Percentiles rank a stretch among this genome's conserved stretches.
Conservation (phyloP, 208 protist species). For the Porcisia hertigi region DNA sequence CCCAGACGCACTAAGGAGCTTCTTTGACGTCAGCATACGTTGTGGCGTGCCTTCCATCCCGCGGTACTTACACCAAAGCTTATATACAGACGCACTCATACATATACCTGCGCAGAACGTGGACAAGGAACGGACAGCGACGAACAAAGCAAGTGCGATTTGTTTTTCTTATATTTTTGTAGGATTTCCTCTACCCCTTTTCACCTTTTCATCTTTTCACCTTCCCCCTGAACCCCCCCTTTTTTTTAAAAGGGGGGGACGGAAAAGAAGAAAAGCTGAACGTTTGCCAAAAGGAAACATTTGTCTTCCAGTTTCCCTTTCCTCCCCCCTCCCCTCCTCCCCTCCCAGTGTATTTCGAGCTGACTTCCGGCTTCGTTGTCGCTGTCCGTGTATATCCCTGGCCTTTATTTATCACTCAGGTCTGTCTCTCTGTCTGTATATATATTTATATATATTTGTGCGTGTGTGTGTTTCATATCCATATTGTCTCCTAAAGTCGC, state of each 20-base stretch:
- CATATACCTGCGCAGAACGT: background rate
- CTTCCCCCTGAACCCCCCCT: background rate
- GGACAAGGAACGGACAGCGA: background rate
- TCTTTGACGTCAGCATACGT: background rate
- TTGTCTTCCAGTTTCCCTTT: too few species aligned
- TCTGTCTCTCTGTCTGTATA: too few species aligned
- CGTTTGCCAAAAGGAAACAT: too few species aligned
- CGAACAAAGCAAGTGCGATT: too few species aligned
- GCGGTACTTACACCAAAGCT: background rate
- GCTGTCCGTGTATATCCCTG: too few species aligned
- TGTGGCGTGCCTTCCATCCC: background rate
- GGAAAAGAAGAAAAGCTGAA: too few species aligned
- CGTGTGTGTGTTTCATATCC: too few species aligned
- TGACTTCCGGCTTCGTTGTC: background rate
- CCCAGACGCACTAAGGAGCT: background rate
- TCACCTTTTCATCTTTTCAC: background rate
- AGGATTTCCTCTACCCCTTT: background rate
- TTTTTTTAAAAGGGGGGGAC: background rate
- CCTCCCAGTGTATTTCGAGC: background rate
- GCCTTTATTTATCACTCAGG: too few species aligned
- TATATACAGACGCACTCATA: background rate
- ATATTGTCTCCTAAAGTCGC: too few species aligned
- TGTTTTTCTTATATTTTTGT: background rate
- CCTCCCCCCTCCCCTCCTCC: background rate
- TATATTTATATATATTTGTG: too few species aligned